These are phyloP conservation scores for Rhizophora apiculata DNA, from an alignment of 345 rosid species.

Conservation along the genomic window DNA sequence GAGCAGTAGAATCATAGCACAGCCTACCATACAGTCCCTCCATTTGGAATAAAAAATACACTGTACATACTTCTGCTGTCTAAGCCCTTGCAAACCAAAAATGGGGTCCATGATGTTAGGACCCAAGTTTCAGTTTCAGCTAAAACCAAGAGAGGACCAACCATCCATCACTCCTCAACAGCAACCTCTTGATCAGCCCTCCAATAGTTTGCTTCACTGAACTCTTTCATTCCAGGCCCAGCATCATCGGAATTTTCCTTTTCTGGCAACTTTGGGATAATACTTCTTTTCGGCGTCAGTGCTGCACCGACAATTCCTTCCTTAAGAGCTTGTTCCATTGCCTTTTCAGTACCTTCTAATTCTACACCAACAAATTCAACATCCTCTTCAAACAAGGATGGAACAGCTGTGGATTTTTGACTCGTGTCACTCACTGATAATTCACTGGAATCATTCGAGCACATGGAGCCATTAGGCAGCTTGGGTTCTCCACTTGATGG, in stretches of 20 bases:
- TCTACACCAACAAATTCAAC: slow-evolving; percentile 95
- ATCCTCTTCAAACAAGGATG: slow-evolving; percentile 86
- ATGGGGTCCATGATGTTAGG: slow-evolving; percentile 12
- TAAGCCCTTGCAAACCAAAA: slow-evolving; percentile 23
- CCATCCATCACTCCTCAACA: slow-evolving; percentile 55
- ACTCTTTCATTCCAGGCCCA: slow-evolving; percentile 66
- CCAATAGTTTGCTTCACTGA: slow-evolving; percentile 92
- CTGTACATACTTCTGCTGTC: slow-evolving; percentile 43
- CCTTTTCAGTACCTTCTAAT: slow-evolving; percentile 83
- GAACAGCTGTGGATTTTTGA: slow-evolving; percentile 40
- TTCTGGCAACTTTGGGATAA: slow-evolving; percentile 43
- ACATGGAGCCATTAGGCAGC: slow-evolving; percentile 52
- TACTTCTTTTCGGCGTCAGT: slow-evolving; percentile 66
- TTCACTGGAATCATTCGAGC: slow-evolving; percentile 37
- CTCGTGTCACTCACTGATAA: slow-evolving; percentile 33
- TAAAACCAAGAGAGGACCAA: slow-evolving; percentile 10
- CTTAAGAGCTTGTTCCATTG: slow-evolving; percentile 93
- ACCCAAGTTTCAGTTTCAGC: slow-evolving; percentile 17
- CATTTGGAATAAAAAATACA: slow-evolving; percentile 40
- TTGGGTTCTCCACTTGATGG: slow-evolving; percentile 37
- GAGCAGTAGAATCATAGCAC: slow-evolving; percentile 32
- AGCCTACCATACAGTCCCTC: slow-evolving; percentile 30
- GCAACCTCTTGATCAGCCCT: slow-evolving; percentile 87
- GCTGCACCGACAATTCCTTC: slow-evolving; percentile 96
- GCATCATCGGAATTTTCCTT: slow-evolving; percentile 54